A percentile compares a stretch with the other conserved stretches of the same genome.
These are phyloP conservation scores for Alternaria sp. DNA, from an alignment of 2,329 filamentous ascomycete species.

Conservation along the genomic window DNA sequence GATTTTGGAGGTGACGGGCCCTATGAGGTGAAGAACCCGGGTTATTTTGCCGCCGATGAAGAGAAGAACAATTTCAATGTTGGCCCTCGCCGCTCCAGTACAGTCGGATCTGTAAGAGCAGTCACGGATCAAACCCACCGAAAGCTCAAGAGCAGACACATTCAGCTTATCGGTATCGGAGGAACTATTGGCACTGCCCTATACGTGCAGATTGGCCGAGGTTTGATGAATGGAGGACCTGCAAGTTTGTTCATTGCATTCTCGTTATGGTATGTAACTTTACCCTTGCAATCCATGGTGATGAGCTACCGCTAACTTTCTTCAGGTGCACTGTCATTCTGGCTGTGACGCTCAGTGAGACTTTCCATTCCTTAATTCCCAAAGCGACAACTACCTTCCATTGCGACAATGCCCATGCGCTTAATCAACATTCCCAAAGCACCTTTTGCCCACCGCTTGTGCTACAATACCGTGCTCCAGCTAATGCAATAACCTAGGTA, in stretches of 20 bases:
- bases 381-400: conserved; percentile 32
- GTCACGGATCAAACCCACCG: conserved; percentile 54
- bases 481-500: conserved; percentile 49
- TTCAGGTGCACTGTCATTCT: conserved; percentile 55
- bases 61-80: conserved; percentile 41
- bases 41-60: conserved; percentile 29
- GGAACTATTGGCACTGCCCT: conserved; percentile 60
- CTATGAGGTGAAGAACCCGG: conserved; percentile 27
- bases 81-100: conserved; percentile 37
- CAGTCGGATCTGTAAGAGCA: conserved; percentile 39
- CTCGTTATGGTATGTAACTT: conserved; percentile 52
- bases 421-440: conserved; percentile 24
- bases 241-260: conserved; percentile 59
- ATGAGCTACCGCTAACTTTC: conserved; percentile 7
- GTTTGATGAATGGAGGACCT: conserved; percentile 58
- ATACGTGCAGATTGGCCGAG: conserved; percentile 58
- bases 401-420: conserved; percentile 32
- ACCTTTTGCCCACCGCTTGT: conserved; percentile 1
- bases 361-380: conserved; percentile 26
- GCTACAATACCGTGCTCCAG: conserved; percentile 18
- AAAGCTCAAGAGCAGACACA: conserved; percentile 57
- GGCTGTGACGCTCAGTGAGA: conserved; percentile 53
- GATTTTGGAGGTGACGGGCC: conserved; percentile 36
- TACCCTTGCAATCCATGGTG: background rate
- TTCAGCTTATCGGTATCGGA: conserved; percentile 58